Evolutionary conservation across 305 asterid genomes (phyloP).

Genomic region (Solanum chacoense): DNA sequence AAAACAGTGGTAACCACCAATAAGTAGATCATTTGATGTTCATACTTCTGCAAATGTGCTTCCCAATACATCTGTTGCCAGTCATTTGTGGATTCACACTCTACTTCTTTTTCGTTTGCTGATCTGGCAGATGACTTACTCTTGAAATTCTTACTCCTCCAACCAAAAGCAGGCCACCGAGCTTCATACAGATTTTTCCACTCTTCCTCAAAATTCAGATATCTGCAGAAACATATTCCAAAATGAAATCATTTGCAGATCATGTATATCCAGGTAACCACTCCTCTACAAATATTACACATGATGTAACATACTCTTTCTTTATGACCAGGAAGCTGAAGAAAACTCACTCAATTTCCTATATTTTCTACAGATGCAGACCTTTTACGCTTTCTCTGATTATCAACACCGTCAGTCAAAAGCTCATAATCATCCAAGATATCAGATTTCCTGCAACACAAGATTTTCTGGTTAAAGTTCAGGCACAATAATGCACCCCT

Average conservation of each 20-base stretch:
- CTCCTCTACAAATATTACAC: not conserved
- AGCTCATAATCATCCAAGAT: slow-evolving; percentile 24
- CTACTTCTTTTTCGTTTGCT: slow-evolving; percentile 21
- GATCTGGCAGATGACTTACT: slow-evolving; percentile 21
- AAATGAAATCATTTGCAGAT: slow-evolving; percentile 6
- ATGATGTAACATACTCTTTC: not conserved
- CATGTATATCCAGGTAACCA: not conserved
- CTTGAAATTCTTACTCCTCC: slow-evolving; percentile 13
- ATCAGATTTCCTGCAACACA: slow-evolving; percentile 50
- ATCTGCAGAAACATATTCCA: slow-evolving; percentile 20
- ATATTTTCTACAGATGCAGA: slow-evolving; percentile 9
- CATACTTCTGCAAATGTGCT: slow-evolving; percentile 81
- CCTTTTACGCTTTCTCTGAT: slow-evolving; percentile 75
- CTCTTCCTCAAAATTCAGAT: slow-evolving; percentile 33
- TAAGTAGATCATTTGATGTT: slow-evolving; percentile 4
- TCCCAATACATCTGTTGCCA: slow-evolving; percentile 92
- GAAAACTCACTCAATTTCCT: slow-evolving; percentile 5
- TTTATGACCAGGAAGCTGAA: not conserved
- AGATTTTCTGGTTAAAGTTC: slow-evolving; percentile 4
- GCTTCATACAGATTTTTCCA: slow-evolving; percentile 49
- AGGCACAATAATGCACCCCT: not conserved
- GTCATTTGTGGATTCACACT: slow-evolving; percentile 30
- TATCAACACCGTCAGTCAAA: slow-evolving; percentile 21
- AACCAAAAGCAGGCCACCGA: slow-evolving; percentile 57
- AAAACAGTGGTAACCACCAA: slow-evolving; percentile 3